These are phyloP conservation scores for Beauveria rudraprayagi DNA, from an alignment of 2,329 filamentous ascomycete species.

Conservation along the genomic window DNA sequence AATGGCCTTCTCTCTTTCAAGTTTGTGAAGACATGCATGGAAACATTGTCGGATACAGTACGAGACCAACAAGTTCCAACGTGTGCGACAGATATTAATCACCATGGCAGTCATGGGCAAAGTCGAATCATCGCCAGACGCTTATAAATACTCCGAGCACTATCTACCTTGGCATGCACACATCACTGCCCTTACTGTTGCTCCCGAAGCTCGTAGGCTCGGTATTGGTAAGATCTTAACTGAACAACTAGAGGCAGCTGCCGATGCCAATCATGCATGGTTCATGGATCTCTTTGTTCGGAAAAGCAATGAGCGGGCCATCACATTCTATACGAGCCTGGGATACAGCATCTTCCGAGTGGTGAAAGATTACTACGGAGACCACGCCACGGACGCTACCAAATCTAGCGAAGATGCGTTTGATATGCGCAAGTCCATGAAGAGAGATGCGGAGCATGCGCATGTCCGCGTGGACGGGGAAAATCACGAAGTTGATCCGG, in stretches of 20 bases:
- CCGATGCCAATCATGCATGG: conserved; percentile 77
- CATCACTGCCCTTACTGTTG: conserved; percentile 90
- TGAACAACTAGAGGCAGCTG: conserved; percentile 70
- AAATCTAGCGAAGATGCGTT: conserved; percentile 74
- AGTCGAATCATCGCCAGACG: conserved; percentile 75
- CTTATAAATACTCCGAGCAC: conserved; percentile 68
- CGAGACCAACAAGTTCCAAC: conserved; percentile 22
- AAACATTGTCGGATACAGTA: conserved; percentile 93
- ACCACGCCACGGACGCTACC: conserved; percentile 61
- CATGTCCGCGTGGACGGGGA: conserved; percentile 78
- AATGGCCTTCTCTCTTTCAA: conserved; percentile 92
- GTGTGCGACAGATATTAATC: conserved; percentile 15
- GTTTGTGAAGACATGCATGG: conserved; percentile 79
- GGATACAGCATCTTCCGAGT: conserved; percentile 87
- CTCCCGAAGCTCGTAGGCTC: conserved; percentile 74
- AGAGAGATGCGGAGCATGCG: conserved; percentile 65
- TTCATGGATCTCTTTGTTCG: conserved; percentile 95
- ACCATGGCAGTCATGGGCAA: conserved; percentile 82
- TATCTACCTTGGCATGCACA: conserved; percentile 99
- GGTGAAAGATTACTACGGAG: conserved; percentile 88
- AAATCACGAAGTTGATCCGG: conserved; percentile 65
- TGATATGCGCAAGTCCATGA: conserved; percentile 80
- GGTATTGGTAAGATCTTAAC: conserved; percentile 82
- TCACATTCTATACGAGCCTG: conserved; percentile 81
- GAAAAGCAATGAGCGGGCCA: conserved; percentile 78